phyloP scores from a whole-genome alignment of 208 protist genomes.

The Crithidia sp. region DNA sequence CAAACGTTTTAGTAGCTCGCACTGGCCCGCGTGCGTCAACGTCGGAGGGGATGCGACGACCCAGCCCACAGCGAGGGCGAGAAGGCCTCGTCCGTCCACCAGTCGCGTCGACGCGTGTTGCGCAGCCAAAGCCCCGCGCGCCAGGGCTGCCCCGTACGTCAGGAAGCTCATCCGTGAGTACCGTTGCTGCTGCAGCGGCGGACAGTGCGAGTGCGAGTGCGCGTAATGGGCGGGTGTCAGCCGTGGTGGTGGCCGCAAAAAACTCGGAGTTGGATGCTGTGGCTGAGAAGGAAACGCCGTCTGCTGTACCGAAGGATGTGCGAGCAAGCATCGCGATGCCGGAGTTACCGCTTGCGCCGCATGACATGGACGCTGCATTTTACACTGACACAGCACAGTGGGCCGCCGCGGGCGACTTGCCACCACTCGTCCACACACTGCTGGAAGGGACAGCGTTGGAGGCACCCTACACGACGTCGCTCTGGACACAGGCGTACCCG shows the following conservation, averaged over 20 bases:
- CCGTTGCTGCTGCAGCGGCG: neutral
- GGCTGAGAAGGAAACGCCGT: no score
- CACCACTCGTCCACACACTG: conserved; percentile 34
- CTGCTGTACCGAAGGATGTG: neutral
- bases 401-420: conserved; percentile 19
- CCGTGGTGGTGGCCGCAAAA: no score
- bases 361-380: conserved; percentile 28
- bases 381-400: conserved; percentile 26
- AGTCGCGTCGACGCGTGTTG: neutral
- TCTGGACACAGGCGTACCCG: conserved; percentile 66
- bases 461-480: conserved; percentile 62
- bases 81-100: neutral
- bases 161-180: neutral
- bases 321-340: neutral
- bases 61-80: conserved; percentile 5
- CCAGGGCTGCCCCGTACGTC: conserved; percentile 4
- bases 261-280: no score
- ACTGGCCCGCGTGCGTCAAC: neutral
- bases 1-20: no score
- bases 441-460: conserved; percentile 66
- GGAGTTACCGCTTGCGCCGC: conserved; percentile 14
- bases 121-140: conserved; percentile 7
- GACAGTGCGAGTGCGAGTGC: neutral
- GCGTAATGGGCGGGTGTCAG: no score
- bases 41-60: conserved; percentile 1